Percentiles rank a stretch among this genome's conserved stretches.
Evolutionary conservation across 2,329 filamentous ascomycete genomes (phyloP).

Genomic region (Nannizziopsis barbatae): DNA sequence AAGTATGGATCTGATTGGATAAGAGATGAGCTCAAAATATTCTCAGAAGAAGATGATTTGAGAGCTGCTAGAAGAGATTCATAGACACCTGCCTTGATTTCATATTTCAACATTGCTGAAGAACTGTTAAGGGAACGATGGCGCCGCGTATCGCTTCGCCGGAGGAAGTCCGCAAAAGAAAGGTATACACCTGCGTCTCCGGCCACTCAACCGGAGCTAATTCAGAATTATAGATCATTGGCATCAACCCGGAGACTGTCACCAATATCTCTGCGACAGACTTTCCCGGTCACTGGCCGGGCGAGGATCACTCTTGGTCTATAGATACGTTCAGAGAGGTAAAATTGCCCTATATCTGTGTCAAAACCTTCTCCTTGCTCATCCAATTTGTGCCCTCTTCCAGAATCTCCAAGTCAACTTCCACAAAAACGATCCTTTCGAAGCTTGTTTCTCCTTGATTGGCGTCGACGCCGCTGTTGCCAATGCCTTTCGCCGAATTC

Average conservation of each 20-base stretch:
- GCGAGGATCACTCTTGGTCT: slow-evolving; percentile 75
- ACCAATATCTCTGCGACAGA: slow-evolving; percentile 81
- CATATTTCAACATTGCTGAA: background rate
- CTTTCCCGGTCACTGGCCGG: slow-evolving; percentile 81
- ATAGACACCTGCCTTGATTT: background rate
- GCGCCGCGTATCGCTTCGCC: slow-evolving; percentile 34
- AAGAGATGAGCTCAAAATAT: background rate
- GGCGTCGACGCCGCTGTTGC: slow-evolving; percentile 86
- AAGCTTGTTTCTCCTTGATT: slow-evolving; percentile 80
- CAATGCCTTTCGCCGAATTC: slow-evolving; percentile 93
- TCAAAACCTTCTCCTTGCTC: slow-evolving; percentile 24
- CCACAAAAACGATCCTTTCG: slow-evolving; percentile 66
- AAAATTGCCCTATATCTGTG: slow-evolving; percentile 31
- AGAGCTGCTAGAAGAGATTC: background rate
- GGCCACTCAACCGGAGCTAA: background rate
- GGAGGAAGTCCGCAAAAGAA: slow-evolving; percentile 35
- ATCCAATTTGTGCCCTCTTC: background rate
- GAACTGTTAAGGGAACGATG: slow-evolving; percentile 21
- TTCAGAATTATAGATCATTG: slow-evolving; percentile 54
- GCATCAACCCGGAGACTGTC: slow-evolving; percentile 81
- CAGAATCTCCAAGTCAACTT: slow-evolving; percentile 63
- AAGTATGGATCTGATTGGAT: slow-evolving; percentile 4
- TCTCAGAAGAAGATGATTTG: background rate
- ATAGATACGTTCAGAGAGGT: slow-evolving; percentile 58
- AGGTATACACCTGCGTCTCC: slow-evolving; percentile 22